phyloP scores from a whole-genome alignment of 2,329 filamentous ascomycete species.

The Fusarium sambucinum region DNA sequence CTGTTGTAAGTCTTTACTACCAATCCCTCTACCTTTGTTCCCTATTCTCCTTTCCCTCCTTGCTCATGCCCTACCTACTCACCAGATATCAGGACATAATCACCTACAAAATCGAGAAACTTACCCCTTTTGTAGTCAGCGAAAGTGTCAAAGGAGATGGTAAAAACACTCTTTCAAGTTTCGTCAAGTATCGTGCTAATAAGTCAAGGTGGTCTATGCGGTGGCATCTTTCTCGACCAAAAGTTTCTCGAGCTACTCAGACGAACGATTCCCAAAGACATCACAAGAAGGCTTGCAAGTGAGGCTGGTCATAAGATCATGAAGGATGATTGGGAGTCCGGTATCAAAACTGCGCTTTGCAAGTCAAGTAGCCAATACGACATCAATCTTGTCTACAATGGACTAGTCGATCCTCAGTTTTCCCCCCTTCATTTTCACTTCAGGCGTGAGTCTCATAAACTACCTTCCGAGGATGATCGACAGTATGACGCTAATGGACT shows the following conservation, averaged over 20 bases:
- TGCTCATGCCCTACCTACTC: neutral
- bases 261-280: conserved; percentile 30
- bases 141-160: conserved; percentile 57
- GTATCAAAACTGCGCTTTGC: conserved; percentile 47
- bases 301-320: conserved; percentile 32
- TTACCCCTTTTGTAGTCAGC: conserved; percentile 48
- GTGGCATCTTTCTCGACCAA: conserved; percentile 58
- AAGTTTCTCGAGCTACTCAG: conserved; percentile 50
- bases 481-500: neutral
- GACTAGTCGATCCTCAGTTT: neutral
- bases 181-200: neutral
- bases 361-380: conserved; percentile 18
- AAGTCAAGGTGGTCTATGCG: conserved; percentile 53
- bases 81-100: conserved; percentile 53
- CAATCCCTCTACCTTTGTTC: neutral
- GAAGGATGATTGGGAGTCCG: conserved; percentile 48
- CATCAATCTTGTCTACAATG: conserved; percentile 16
- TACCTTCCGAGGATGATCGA: neutral
- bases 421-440: conserved; percentile 14
- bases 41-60: neutral
- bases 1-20: conserved; percentile 47
- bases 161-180: neutral
- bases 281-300: conserved; percentile 27
- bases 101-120: conserved; percentile 51
- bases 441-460: conserved; percentile 14